Evolutionary conservation across 176 grass and related monocot genomes (phyloP).

Genomic region (Canna indica): DNA sequence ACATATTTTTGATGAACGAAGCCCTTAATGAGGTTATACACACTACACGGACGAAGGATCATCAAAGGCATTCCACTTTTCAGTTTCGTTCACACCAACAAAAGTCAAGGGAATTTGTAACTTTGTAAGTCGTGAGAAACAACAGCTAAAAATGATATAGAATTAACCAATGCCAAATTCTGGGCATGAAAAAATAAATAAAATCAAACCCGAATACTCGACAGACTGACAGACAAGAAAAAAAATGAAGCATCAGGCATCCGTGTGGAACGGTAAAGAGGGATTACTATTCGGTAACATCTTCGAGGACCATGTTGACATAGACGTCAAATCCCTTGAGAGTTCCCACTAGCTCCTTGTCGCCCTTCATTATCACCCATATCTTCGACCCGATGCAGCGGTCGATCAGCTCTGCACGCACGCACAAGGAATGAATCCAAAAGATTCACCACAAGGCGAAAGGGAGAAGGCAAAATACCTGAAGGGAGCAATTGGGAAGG

Average conservation of each 20-base stretch:
- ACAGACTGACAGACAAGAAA: background rate
- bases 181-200: too few relatives aligned
- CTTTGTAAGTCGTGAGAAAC: too few relatives aligned
- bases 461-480: conserved; percentile 16
- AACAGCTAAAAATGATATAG: too few relatives aligned
- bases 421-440: background rate
- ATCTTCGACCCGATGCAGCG: conserved; percentile 98
- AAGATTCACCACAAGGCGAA: background rate
- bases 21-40: too few relatives aligned
- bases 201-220: too few relatives aligned
- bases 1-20: too few relatives aligned
- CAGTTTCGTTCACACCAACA: too few relatives aligned
- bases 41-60: too few relatives aligned
- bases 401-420: conserved; percentile 70
- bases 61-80: too few relatives aligned
- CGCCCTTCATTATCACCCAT: conserved; percentile 99
- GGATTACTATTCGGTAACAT: conserved; percentile 93
- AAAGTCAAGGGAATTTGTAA: too few relatives aligned
- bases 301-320: conserved; percentile 99
- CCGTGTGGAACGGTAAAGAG: background rate
- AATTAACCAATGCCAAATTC: too few relatives aligned
- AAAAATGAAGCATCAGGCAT: background rate
- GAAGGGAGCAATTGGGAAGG: conserved; percentile 92
- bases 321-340: conserved; percentile 95
- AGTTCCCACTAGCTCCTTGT: conserved; percentile 97